Evolutionary conservation across 78 protist genomes (phyloP).

Genomic region (Emiliania huxleyi): DNA sequence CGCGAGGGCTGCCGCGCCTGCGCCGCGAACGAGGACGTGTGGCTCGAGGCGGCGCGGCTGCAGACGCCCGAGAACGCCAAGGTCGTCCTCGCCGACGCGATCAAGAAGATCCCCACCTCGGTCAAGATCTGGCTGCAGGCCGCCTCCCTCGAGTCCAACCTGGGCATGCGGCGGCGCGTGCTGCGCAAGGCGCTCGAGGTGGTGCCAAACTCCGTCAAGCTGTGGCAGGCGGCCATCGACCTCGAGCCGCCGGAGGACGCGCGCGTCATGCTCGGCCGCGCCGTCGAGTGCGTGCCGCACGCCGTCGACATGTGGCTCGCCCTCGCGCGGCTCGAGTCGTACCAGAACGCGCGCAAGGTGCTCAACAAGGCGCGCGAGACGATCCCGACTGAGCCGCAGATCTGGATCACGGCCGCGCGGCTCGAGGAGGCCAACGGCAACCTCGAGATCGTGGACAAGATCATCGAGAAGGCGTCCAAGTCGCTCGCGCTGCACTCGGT

Average conservation of each 20-base stretch:
- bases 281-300: conserved; percentile 83
- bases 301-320: conserved; percentile 95
- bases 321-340: conserved; percentile 87
- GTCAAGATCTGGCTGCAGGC: conserved; percentile 92
- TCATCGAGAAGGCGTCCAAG: conserved; percentile 55
- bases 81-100: conserved; percentile 84
- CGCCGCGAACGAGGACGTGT: conserved; percentile 84
- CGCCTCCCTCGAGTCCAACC: conserved; percentile 76
- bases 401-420: conserved; percentile 95
- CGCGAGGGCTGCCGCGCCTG: conserved; percentile 74
- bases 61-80: conserved; percentile 61
- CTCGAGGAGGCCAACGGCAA: conserved; percentile 87
- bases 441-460: conserved; percentile 40
- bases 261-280: conserved; percentile 75
- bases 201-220: conserved; percentile 69
- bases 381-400: conserved; percentile 70
- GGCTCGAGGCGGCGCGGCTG: conserved; percentile 77
- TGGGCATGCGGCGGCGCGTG: conserved; percentile 51
- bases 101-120: conserved; percentile 74
- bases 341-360: conserved; percentile 81
- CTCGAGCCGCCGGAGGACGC: conserved; percentile 86
- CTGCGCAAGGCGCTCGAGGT: conserved; percentile 68
- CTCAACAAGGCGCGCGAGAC: conserved; percentile 80
- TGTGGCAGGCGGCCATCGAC: conserved; percentile 94
- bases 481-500: conserved; percentile 12